phyloP scores from a whole-genome alignment of 2,329 filamentous ascomycete genomes.

The Clonostachys rhizophaga region DNA sequence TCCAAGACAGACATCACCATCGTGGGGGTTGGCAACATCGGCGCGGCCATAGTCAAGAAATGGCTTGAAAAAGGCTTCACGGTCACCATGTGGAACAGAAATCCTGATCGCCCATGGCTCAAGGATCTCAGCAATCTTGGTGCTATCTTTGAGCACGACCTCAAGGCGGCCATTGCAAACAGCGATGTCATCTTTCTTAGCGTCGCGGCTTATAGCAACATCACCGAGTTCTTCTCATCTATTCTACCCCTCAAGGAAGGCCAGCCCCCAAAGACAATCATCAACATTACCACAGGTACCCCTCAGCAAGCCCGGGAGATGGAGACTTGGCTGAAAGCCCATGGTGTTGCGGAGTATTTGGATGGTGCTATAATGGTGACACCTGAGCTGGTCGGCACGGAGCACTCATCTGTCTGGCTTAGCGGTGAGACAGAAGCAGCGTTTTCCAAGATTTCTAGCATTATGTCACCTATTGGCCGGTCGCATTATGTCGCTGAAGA shows the following conservation, averaged over 20 bases:
- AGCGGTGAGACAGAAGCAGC: slow-evolving; percentile 11
- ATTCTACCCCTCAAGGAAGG: background rate
- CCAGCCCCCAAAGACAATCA: slow-evolving; percentile 12
- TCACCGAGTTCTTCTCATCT: slow-evolving; percentile 6
- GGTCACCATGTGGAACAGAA: slow-evolving; percentile 17
- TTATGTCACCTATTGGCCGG: slow-evolving; percentile 9
- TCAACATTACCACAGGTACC: slow-evolving; percentile 20
- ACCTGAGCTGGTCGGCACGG: slow-evolving; percentile 15
- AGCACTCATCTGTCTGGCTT: slow-evolving; percentile 10
- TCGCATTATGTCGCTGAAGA: slow-evolving; percentile 9
- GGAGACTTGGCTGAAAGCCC: slow-evolving; percentile 4
- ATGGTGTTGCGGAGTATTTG: slow-evolving; percentile 10
- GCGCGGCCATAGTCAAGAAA: slow-evolving; percentile 9
- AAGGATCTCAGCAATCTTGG: slow-evolving; percentile 6
- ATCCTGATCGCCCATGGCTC: slow-evolving; percentile 7
- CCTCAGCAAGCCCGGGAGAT: slow-evolving; percentile 12
- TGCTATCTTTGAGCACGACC: slow-evolving; percentile 1
- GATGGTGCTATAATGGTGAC: slow-evolving; percentile 21
- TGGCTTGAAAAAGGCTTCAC: slow-evolving; percentile 10
- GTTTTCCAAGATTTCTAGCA: slow-evolving; percentile 1
- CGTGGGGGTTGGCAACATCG: slow-evolving; percentile 17
- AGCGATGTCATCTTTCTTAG: slow-evolving; percentile 13
- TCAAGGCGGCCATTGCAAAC: slow-evolving; percentile 5
- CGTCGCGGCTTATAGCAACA: slow-evolving; percentile 13
- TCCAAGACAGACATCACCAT: slow-evolving; percentile 3